phyloP scores from a whole-genome alignment of 495 filamentous ascomycete species.

The Penicillium roqueforti region DNA sequence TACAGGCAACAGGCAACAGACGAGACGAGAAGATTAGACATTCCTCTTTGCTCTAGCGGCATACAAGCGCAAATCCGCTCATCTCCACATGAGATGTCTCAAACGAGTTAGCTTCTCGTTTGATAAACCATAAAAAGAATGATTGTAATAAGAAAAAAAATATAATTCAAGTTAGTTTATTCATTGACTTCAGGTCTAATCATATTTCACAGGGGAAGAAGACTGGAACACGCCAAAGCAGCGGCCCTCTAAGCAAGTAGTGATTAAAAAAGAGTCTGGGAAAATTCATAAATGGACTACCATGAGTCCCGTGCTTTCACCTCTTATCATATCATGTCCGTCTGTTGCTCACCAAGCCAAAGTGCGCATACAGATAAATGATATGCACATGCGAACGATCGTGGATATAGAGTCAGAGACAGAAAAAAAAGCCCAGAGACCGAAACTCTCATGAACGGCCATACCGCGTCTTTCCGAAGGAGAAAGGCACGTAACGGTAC shows the following conservation, averaged over 20 bases:
- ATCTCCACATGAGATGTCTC: slow-evolving; percentile 1
- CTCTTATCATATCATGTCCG: slow-evolving; percentile 17
- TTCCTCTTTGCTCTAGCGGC: background rate
- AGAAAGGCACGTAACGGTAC: slow-evolving; percentile 97
- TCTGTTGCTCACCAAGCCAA: slow-evolving; percentile 11
- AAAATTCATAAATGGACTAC: slow-evolving; percentile 19
- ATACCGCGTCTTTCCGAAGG: slow-evolving; percentile 86
- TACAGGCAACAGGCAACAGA: background rate
- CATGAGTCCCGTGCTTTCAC: slow-evolving; percentile 11
- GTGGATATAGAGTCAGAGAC: slow-evolving; percentile 19
- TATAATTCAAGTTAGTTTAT: slow-evolving; percentile 15
- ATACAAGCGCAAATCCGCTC: background rate
- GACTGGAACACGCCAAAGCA: slow-evolving; percentile 9
- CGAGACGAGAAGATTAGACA: background rate
- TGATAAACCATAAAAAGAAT: background rate
- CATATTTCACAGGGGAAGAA: slow-evolving; percentile 28
- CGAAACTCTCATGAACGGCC: slow-evolving; percentile 33
- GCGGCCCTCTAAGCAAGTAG: slow-evolving; percentile 16
- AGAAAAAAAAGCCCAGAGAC: slow-evolving; percentile 3
- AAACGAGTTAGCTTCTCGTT: background rate
- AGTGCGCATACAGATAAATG: slow-evolving; percentile 18
- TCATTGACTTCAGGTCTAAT: slow-evolving; percentile 23
- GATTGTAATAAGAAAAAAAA: background rate
- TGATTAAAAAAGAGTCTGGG: slow-evolving; percentile 19
- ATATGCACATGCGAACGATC: slow-evolving; percentile 11